These are phyloP conservation scores for Aspergillus baeticus DNA, from an alignment of 495 filamentous ascomycete species.

Conservation along the genomic window DNA sequence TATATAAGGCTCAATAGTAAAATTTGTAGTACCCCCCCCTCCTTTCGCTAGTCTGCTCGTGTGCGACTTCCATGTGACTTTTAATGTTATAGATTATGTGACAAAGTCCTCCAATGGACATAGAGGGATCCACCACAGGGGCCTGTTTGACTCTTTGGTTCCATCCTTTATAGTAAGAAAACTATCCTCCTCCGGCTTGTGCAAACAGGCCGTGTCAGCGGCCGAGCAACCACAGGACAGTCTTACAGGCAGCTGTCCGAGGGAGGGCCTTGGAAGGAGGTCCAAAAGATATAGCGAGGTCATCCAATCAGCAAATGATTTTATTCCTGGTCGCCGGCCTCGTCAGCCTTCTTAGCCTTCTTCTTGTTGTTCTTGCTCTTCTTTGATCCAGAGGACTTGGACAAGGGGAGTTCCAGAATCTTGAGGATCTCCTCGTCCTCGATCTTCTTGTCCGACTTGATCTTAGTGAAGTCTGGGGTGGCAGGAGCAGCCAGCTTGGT, in stretches of 20 bases:
- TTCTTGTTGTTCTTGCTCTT: conserved; percentile 83
- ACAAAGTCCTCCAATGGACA: conserved; percentile 5
- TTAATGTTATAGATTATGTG: conserved; percentile 14
- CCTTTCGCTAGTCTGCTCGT: conserved; percentile 6
- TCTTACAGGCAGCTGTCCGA: conserved; percentile 9
- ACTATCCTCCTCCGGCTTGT: conserved; percentile 8
- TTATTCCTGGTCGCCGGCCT: conserved; percentile 62
- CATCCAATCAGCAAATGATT: conserved; percentile 14
- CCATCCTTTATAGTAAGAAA: conserved; percentile 1
- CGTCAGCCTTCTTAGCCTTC: conserved; percentile 72
- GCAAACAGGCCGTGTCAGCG: conserved; percentile 2
- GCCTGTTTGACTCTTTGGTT: background rate
- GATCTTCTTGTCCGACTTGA: conserved; percentile 96
- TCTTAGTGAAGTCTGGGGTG: conserved; percentile 67
- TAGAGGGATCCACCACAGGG: background rate
- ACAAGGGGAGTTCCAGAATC: conserved; percentile 83
- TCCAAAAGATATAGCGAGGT: conserved; percentile 13
- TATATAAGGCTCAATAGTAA: background rate
- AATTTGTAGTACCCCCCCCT: background rate
- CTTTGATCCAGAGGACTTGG: conserved; percentile 71
- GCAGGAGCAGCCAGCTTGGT: conserved; percentile 77
- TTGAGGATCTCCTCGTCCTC: conserved; percentile 90
- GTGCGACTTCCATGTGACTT: conserved; percentile 14
- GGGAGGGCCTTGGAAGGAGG: conserved; percentile 8
- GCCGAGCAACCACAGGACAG: conserved; percentile 7